These are phyloP conservation scores for Melanomma pulvis-pyrius DNA, from an alignment of 495 filamentous ascomycete genomes.

Conservation along the genomic window DNA sequence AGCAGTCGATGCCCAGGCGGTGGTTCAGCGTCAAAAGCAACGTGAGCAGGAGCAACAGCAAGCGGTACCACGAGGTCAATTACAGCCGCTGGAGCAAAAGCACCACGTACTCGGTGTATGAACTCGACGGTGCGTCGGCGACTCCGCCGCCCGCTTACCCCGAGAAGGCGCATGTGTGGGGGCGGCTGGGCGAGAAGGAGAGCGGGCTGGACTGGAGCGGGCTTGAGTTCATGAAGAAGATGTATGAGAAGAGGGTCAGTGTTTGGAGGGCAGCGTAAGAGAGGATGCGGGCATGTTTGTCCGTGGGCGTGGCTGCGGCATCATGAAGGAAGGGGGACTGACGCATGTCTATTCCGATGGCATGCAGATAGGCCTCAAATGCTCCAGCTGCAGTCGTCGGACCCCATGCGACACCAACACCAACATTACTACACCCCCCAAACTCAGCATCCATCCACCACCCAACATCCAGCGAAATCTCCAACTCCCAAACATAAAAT, in stretches of 20 bases:
- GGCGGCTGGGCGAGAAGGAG: background rate
- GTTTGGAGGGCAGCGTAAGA: background rate
- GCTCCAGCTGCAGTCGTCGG: no score
- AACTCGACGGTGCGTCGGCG: background rate
- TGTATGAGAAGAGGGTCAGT: constrained; percentile 6
- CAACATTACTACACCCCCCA: no score
- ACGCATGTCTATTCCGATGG: no score
- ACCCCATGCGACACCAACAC: no score
- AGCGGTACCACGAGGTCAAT: background rate
- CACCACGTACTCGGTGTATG: background rate
- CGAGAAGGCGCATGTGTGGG: background rate
- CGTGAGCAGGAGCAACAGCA: background rate
- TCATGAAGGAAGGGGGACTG: background rate
- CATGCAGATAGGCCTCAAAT: no score
- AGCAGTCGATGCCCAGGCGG: background rate
- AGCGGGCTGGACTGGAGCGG: constrained; percentile 2
- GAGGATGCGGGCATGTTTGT: background rate
- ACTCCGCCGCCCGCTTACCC: background rate
- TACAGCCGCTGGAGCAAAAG: background rate
- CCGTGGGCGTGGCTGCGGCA: background rate
- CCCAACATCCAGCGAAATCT: no score
- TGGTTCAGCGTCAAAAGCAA: background rate
- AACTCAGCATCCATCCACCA: no score
- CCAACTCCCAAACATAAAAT: no score
- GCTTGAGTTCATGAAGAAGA: constrained; percentile 12